A percentile compares a stretch with the other conserved stretches of the same genome.
These are phyloP conservation scores for Capsicum pubescens DNA, from an alignment of 257 asterid genomes.

Conservation along the genomic window DNA sequence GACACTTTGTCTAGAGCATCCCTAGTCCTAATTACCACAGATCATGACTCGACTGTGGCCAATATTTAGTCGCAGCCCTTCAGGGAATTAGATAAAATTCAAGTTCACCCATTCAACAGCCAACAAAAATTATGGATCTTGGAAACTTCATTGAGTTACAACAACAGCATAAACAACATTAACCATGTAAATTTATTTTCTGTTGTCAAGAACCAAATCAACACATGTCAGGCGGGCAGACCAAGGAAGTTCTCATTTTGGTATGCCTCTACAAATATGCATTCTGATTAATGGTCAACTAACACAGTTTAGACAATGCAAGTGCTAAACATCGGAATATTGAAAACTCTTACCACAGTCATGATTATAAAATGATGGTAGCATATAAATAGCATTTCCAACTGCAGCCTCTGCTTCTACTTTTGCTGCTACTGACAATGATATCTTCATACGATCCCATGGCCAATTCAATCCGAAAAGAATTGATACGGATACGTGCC, in stretches of 20 bases:
- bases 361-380: conserved; percentile 88
- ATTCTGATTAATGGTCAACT: neutral
- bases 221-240: neutral
- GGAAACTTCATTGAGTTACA: conserved; percentile 12
- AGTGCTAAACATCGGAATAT: conserved; percentile 31
- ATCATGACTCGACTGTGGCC: neutral
- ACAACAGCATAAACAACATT: conserved; percentile 8
- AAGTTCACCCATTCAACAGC: neutral
- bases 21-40: conserved; percentile 9
- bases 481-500: conserved; percentile 84
- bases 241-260: conserved; percentile 16
- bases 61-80: conserved; percentile 7
- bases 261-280: neutral
- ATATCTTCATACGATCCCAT: conserved; percentile 75
- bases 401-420: conserved; percentile 83
- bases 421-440: conserved; percentile 74
- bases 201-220: conserved; percentile 3
- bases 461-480: conserved; percentile 81
- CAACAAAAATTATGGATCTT: conserved; percentile 2
- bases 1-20: neutral
- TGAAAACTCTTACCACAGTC: conserved; percentile 69
- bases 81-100: conserved; percentile 22
- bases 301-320: neutral
- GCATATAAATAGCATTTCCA: conserved; percentile 83
- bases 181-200: neutral